Evolutionary conservation across 192 early-diverging fungal species (phyloP), one percentile per base, ranked within the genome.

Genomic region (Rhizophagus prolifer): DNA sequence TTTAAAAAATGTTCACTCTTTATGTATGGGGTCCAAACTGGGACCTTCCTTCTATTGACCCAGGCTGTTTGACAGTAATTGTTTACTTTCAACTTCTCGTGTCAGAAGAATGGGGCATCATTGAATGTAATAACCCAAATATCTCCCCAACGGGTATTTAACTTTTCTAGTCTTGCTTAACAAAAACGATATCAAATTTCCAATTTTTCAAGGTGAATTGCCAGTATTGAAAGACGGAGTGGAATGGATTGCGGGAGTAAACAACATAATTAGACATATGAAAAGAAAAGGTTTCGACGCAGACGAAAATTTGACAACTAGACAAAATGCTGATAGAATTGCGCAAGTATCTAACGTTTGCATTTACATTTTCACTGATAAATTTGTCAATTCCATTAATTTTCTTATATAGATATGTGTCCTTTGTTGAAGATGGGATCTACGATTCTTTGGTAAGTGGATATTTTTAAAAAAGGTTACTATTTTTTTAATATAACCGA

Each of bases 11-110:
- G 74, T 28, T 65, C 7, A 88, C 92, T 80, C 85, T 95, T 26
- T 94, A 90, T 80, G 84, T 89, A 30, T 95, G 90, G 87, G 91
- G 92, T 34, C 81, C 87, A 41, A 88, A 87, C 14, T 87, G 86
- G 38, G 86, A 86, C 36, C 81, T 87, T 30, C 83, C 88, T 21
- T 92, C 92, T 1, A 90, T 93, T 70, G 92, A 95, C 63, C 90
- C 94, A 9, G 86, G 86, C 9, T 94, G 92, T 80, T 79, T 93
- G 19, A 83, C 91, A 25, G 64, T 90, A 13, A 83, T 90, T 79
- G 78, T 90, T 4, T 93, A 92, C 70, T 77, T 95, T 69, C 83
- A 84, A 66, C 79, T 89, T 25, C 68, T 91, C 50, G 78, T 81
- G 8, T 77, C 83, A 34, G 85, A 83, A 16, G 79, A 88, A 25